Evolutionary conservation across 2,329 filamentous ascomycete genomes (phyloP), one percentile per base, ranked within the genome.

Genomic region (Leptographium procerum): DNA sequence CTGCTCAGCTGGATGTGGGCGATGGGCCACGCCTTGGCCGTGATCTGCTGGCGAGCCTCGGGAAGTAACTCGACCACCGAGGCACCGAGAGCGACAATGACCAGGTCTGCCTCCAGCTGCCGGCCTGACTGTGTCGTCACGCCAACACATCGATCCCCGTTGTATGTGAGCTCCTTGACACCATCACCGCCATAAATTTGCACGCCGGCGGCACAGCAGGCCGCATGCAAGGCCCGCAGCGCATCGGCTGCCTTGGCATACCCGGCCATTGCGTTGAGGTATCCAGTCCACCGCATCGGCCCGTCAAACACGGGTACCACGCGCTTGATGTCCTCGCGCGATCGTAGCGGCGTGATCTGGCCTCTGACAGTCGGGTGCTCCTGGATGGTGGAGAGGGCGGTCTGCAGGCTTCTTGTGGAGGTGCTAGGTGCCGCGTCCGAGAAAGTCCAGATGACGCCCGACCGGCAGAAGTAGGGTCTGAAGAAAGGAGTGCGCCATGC

Each of bases 1-100:
- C 78, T 72, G 0, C 74, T 81, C 1, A 86, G 73, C 51, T 79
- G 75, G 2, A 85, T 71, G 63, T 86, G 83, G 0, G 79, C 82
- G 1, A 86, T 76, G 0, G 79, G 76, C 78, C 80, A 84, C 0
- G 74, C 77, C 58, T 79, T 80, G 3, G 82, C 82, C 0, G 76
- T 74, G 40, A 43, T 43, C 3, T 82, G 72, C 34, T 78, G 76
- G 0, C 66, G 67, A 2, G 77, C 77, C 1, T 80, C 65, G 14
- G 82, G 81, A 0, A 77, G 59, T 2, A 85, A 66, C 0, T 65
- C 69, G 0, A 74, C 55, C 2, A 47, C 55, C 11, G 9, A 36
- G 31, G 55, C 55, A 3, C 55, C 55, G 3, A 57, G 47, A 0
- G 81, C 75, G 0, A 82, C 69, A 14, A 85, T 75, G 2, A 78